Base-by-base conservation (phyloP, 225 moss, liverwort and hornwort genomes). In the Climacium dendroides region DNA sequence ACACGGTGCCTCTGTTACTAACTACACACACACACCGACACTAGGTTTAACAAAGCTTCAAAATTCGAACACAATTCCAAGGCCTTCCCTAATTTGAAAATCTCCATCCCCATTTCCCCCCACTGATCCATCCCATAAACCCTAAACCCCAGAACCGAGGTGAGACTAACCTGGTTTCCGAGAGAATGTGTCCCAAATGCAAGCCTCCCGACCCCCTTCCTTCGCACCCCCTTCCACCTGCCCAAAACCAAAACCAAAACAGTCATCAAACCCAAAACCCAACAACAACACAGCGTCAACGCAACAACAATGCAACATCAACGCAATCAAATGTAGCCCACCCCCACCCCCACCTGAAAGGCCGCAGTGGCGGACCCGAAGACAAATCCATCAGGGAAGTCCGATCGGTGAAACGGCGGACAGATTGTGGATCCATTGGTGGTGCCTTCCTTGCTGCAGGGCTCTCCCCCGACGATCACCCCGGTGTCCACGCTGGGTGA, bases 121-220 rank as follows among this genome's bases (percentile, higher is more conserved):
- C 32, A n/a, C 15, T 5, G 13, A 8, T 41, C 24, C 39, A 69
- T 37, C 13, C 20, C 61, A 5, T 23, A 37, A 62, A 48, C 47
- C 64, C 47, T 66, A 65, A 82, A 66, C 53, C 66, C 53, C 35
- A 15, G 23, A 81, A 39, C 81, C 45, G 52, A 41, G 79, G 13
- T 13, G 22, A 15, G 58, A 57, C 32, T 10, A 20, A 95, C 98
- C 97, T 71, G 95, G 93, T 50, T 61, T 94, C 28, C 90, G 83
- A 69, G 95, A 87, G 87, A 97, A 98, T 23, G 89, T 90, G 85
- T 98, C 98, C 98, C 98, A 98, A 83, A 98, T 91, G 85, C 93
- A 95, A 19, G 85, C 80, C 70, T 95, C 93, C 64, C 95, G 95
- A 76, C 95, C 97, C 20, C 94, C 95, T 66, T 94, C 98, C 4